Base-by-base conservation (phyloP, 768 basidiomycete species). In the Gymnopilus junonius region DNA sequence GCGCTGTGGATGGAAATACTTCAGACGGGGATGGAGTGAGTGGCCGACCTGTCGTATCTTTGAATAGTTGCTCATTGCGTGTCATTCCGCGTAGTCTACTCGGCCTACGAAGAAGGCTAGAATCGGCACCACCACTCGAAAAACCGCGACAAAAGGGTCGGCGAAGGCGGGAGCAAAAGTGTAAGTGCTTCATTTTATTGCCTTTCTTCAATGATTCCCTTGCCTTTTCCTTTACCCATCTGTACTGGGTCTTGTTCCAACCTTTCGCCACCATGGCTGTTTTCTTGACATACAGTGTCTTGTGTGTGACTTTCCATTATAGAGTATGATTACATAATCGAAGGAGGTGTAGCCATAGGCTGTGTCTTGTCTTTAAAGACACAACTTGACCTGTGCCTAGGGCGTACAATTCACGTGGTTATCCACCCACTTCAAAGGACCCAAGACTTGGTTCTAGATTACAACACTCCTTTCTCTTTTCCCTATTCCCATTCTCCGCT, bases 71-170 rank as follows among this genome's bases (percentile, higher is more conserved):
- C 23, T 40, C 34, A 37, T 25, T 6, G 8, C 14, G 27, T 29
- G 35, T 55, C 55, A 50, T 58, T 43, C 21, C 21, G 17, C 29
- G 14, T 29, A 69, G 65, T 56, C 68, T 27, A n/a, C 34, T 40
- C 81, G 81, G 61, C 46, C 66, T 45, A 70, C 68, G 29, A 70
- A 72, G 61, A 68, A 62, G 62, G 75, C 76, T 39, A 68, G 70
- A 61, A 70, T 76, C 50, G 64, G 64, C 29, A 67, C 64, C 23
- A 62, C 51, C 29, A 54, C 54, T 14, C 50, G 57, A 51, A 65
- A 62, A 43, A 59, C n/a, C 43, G 43, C 62, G 14, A 76, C 74
- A 61, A 65, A 73, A 45, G 65, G 67, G 12, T 59, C 70, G 31
- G 65, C 66, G 25, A 74, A 71, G 59, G 60, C 63, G 27, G 50